Evolutionary conservation across 257 asterid species (phyloP), one percentile per base, ranked within the genome.

Genomic region (Solanum clarkiae): DNA sequence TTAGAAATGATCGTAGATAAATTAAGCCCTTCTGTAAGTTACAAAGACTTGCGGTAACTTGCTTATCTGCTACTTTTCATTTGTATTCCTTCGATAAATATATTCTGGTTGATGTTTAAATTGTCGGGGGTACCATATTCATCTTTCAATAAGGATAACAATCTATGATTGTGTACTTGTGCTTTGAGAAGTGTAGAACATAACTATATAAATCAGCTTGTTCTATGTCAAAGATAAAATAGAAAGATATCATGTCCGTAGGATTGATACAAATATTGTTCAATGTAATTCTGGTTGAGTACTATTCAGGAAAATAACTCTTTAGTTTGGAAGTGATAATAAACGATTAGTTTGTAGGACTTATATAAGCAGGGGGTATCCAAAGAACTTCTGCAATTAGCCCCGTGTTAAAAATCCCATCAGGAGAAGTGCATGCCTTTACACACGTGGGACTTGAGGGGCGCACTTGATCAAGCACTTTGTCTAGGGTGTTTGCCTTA

Each of bases 1-100:
- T 85, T 97, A 87, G 99, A 97, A 91, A 95, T 97, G 99, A 95
- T 95, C 71, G 98, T 94, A 62, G 98, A 97, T 89, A 97, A 97
- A 90, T 91, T 97, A 87, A 91, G 88, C 88, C 84, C 93, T 77
- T 87, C 91, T 49, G 99, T 97, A 91, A 90, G 98, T 86, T 77
- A 51, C 16, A 24, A 53, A 77, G 62, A 32, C 44, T 24, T 77
- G 45, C 14, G 16, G 10, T 51, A 24, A 51, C 59, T 20, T 51
- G 63, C 42, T 51, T 77, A 75, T 49, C 81, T 75, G 45, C 63
- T 77, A 77, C 82, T 51, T 51, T 22, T 77, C 45, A 14, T 51
- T 77, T 49, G 82, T 51, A 77, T 49, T 8, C 45, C 62, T 51
- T 77, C 7, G 22, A 75, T 75, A 75, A 22, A 75, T 49, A 10